Evolutionary conservation across 2,329 filamentous ascomycete species (phyloP).

Genomic region (Pseudogymnoascus sp.): DNA sequence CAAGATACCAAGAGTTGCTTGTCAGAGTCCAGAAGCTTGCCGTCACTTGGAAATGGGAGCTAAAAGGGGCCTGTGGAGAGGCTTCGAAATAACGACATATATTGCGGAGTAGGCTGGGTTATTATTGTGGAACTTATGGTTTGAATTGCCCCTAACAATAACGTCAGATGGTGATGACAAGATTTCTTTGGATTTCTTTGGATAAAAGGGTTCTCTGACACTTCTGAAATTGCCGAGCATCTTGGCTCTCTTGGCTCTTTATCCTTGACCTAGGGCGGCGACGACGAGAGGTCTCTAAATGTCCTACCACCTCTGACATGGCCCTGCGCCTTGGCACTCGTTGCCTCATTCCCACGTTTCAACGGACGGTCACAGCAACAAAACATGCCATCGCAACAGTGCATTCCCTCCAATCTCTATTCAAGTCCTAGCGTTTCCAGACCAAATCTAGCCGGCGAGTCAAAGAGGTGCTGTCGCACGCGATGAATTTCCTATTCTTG

Average conservation of each 20-base stretch:
- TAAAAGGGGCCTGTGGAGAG: background rate
- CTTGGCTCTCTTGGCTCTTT: background rate
- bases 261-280: background rate
- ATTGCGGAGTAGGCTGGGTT: background rate
- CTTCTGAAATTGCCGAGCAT: background rate
- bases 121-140: background rate
- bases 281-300: background rate
- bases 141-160: background rate
- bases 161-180: background rate
- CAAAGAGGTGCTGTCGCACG: background rate
- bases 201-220: background rate
- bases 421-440: background rate
- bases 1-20: background rate
- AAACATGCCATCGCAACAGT: background rate
- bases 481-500: background rate
- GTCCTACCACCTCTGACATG: background rate
- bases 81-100: background rate
- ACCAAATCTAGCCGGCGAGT: background rate
- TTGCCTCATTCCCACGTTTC: background rate
- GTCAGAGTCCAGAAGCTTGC: background rate
- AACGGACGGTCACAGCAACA: background rate
- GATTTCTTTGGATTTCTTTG: background rate
- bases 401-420: background rate
- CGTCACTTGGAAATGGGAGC: background rate
- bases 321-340: background rate